Conservation (phyloP, 2,329 filamentous ascomycete species). For the Diplodia mutila region DNA sequence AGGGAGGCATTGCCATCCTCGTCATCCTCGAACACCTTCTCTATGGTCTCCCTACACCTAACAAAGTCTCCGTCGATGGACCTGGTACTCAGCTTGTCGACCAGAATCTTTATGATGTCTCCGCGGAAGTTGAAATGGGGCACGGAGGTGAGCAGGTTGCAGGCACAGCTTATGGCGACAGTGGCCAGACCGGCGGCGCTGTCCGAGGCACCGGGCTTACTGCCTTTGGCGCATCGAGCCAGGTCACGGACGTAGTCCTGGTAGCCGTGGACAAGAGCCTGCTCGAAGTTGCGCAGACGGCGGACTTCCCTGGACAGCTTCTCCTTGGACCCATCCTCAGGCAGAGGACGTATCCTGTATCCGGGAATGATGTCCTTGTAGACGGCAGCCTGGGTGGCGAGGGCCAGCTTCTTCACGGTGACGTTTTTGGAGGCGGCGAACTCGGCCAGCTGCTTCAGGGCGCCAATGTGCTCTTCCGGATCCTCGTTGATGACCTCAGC, state of each 20-base stretch:
- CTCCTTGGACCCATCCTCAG: constrained; percentile 72
- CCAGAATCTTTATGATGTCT: constrained; percentile 84
- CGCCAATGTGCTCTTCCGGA: constrained; percentile 84
- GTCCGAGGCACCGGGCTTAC: constrained; percentile 46
- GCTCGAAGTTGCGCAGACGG: constrained; percentile 80
- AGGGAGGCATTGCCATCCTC: constrained; percentile 87
- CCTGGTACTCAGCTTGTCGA: constrained; percentile 77
- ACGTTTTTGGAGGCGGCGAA: constrained; percentile 71
- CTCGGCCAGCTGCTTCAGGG: constrained; percentile 76
- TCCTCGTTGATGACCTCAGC: constrained; percentile 84
- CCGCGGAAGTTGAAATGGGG: constrained; percentile 97
- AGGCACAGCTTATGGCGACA: constrained; percentile 84
- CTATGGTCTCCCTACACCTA: constrained; percentile 77
- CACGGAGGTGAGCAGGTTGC: constrained; percentile 76
- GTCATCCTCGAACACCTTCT: constrained; percentile 81
- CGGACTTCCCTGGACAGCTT: constrained; percentile 93
- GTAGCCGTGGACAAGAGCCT: constrained; percentile 82
- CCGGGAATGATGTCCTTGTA: constrained; percentile 97
- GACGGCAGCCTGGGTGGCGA: constrained; percentile 84
- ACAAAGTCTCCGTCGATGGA: constrained; percentile 73
- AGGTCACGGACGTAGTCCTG: constrained; percentile 81
- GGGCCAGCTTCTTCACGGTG: constrained; percentile 80
- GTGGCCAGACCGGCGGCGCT: constrained; percentile 59
- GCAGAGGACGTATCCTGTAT: constrained; percentile 84
- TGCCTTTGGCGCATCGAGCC: constrained; percentile 65